These are phyloP conservation scores for Apiospora phragmitis DNA, from an alignment of 2,329 filamentous ascomycete species.

Conservation along the genomic window DNA sequence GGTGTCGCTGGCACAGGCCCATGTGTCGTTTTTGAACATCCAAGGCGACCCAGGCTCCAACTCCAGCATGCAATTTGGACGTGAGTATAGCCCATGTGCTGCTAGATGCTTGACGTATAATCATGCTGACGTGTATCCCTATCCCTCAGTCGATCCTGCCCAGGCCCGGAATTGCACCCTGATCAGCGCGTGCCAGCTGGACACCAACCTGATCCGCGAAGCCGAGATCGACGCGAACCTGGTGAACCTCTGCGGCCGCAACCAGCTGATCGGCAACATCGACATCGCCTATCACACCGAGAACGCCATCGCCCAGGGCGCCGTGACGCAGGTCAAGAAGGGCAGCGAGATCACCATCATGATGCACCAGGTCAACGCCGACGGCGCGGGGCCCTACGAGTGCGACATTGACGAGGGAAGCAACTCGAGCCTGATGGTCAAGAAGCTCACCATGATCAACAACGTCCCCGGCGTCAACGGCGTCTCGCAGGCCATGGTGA, in stretches of 20 bases:
- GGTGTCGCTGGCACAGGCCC: slow-evolving; percentile 38
- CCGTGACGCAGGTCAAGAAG: slow-evolving; percentile 48
- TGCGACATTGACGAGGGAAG: slow-evolving; percentile 54
- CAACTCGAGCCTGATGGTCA: slow-evolving; percentile 42
- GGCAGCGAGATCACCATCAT: slow-evolving; percentile 47
- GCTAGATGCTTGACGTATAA: background rate
- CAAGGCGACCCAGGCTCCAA: slow-evolving; percentile 47
- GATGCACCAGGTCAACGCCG: slow-evolving; percentile 55
- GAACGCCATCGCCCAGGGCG: slow-evolving; percentile 48
- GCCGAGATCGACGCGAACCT: slow-evolving; percentile 53
- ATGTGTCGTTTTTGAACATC: slow-evolving; percentile 48
- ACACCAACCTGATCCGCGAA: slow-evolving; percentile 63
- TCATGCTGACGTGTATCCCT: background rate
- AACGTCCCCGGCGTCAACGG: slow-evolving; percentile 61
- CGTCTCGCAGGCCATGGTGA: slow-evolving; percentile 54
- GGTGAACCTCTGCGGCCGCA: slow-evolving; percentile 64
- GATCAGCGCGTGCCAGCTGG: slow-evolving; percentile 66
- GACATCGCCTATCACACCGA: slow-evolving; percentile 39
- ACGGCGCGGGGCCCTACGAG: slow-evolving; percentile 55
- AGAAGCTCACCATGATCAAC: slow-evolving; percentile 54
- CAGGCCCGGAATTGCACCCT: slow-evolving; percentile 63
- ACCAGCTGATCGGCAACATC: slow-evolving; percentile 47
- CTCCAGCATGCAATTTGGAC: slow-evolving; percentile 48
- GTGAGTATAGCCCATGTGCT: slow-evolving; percentile 25
- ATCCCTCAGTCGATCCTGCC: slow-evolving; percentile 46